A percentile compares a stretch with the other conserved stretches of the same genome.
Conservation (phyloP, 2,329 filamentous ascomycete species). For the Alternaria burnsii region DNA sequence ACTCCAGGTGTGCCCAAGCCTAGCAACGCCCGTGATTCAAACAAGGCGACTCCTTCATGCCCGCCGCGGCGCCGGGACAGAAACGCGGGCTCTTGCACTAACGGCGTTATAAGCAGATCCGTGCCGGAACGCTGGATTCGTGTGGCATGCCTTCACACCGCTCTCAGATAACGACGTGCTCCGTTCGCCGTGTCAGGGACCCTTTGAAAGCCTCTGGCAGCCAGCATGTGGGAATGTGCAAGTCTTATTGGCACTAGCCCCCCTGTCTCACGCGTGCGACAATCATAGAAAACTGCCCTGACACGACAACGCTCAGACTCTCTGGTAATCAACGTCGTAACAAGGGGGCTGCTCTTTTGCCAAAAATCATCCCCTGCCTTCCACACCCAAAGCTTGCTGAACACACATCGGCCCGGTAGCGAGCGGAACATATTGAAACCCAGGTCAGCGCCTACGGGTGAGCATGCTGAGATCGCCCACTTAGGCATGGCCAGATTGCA, state of each 20-base stretch:
- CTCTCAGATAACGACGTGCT: constrained; percentile 25
- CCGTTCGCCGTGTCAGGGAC: constrained; percentile 11
- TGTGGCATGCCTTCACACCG: constrained; percentile 29
- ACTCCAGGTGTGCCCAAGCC: constrained; percentile 21
- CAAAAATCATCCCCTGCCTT: constrained; percentile 11
- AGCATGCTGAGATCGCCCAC: constrained; percentile 34
- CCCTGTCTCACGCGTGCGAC: constrained; percentile 27
- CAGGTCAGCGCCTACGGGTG: constrained; percentile 23
- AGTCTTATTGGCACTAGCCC: constrained; percentile 29
- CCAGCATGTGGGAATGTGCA: constrained; percentile 23
- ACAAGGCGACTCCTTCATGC: constrained; percentile 28
- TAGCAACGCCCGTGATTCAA: constrained; percentile 22
- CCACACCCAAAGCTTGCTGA: neutral
- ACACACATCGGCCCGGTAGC: constrained; percentile 38
- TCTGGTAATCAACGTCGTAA: constrained; percentile 15
- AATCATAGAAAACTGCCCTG: constrained; percentile 24
- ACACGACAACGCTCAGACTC: constrained; percentile 27
- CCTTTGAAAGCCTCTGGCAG: constrained; percentile 17
- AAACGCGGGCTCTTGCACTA: constrained; percentile 42
- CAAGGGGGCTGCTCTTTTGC: constrained; percentile 29
- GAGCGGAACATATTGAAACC: constrained; percentile 30
- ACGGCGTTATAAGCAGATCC: constrained; percentile 40
- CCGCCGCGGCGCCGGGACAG: constrained; percentile 45
- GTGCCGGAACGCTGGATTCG: constrained; percentile 36
- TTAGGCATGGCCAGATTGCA: constrained; percentile 24